phyloP scores from a whole-genome alignment of 2,329 filamentous ascomycete species.

The Ophiostoma triangulosporum region DNA sequence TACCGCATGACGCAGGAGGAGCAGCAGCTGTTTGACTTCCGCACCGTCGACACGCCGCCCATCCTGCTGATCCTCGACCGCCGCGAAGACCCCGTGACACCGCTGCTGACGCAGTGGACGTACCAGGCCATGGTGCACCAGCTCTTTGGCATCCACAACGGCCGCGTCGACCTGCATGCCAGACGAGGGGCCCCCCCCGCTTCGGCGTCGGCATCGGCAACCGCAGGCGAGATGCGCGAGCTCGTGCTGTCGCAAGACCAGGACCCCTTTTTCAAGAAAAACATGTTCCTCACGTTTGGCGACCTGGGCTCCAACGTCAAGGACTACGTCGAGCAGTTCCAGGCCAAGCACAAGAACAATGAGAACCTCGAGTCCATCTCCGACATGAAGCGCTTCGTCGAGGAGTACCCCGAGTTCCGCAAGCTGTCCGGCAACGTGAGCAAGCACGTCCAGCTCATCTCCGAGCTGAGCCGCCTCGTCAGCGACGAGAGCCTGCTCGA shows the following conservation, averaged over 20 bases:
- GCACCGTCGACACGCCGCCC: conserved; percentile 85
- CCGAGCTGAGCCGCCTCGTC: conserved; percentile 80
- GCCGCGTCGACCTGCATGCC: conserved; percentile 76
- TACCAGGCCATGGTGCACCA: conserved; percentile 99
- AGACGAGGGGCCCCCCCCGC: conserved; percentile 47
- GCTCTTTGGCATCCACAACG: conserved; percentile 82
- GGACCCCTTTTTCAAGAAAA: conserved; percentile 97
- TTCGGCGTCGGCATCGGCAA: not conserved
- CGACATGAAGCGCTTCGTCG: conserved; percentile 98
- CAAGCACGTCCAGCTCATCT: conserved; percentile 93
- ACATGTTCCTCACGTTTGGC: conserved; percentile 97
- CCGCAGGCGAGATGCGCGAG: conserved; percentile 60
- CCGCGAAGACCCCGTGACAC: conserved; percentile 87
- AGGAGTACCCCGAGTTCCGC: conserved; percentile 95
- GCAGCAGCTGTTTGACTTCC: conserved; percentile 90
- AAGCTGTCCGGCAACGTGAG: conserved; percentile 96
- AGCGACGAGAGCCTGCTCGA: conserved; percentile 80
- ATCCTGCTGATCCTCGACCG: conserved; percentile 84
- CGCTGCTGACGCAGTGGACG: conserved; percentile 92
- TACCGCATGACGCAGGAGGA: conserved; percentile 94
- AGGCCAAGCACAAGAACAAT: conserved; percentile 91
- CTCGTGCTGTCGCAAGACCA: conserved; percentile 94
- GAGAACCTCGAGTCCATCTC: conserved; percentile 93
- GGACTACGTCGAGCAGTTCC: conserved; percentile 96
- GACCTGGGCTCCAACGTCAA: conserved; percentile 94